These are phyloP conservation scores for Chrysoporthe puriensis DNA, from an alignment of 2,329 filamentous ascomycete genomes.

Conservation along the genomic window DNA sequence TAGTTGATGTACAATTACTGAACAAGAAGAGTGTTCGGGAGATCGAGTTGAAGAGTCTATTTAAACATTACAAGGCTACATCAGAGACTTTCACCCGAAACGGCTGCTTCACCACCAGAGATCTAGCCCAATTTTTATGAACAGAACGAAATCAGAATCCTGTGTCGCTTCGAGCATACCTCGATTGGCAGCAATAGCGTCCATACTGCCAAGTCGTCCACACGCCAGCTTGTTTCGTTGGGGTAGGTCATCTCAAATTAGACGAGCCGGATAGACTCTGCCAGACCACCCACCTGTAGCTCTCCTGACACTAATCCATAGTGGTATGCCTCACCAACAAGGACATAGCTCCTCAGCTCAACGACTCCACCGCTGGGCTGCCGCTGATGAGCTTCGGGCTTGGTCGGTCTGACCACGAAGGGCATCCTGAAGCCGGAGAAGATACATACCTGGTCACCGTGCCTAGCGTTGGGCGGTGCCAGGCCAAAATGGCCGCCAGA, in stretches of 20 bases:
- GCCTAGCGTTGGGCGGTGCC: background rate
- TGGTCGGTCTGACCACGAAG: background rate
- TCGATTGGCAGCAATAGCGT: no score
- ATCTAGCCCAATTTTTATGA: no score
- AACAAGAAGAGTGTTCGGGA: background rate
- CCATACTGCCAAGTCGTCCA: no score
- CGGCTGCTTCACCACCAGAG: no score
- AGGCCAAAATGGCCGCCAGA: background rate
- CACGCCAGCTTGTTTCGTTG: background rate
- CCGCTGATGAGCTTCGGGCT: background rate
- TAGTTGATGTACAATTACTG: background rate
- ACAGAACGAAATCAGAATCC: no score
- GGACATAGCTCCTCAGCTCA: background rate
- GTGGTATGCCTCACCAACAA: conserved; percentile 3
- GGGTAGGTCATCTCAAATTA: background rate
- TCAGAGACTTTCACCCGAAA: no score
- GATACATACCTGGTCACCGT: background rate
- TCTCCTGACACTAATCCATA: background rate
- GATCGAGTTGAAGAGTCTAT: no score
- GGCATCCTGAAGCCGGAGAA: background rate
- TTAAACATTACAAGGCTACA: no score
- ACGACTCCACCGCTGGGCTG: background rate
- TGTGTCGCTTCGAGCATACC: no score
- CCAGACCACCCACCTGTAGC: background rate
- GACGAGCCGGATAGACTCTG: background rate